Base-by-base conservation (phyloP, 1,139 yeast species). In the Martiniozyma asiatica region DNA sequence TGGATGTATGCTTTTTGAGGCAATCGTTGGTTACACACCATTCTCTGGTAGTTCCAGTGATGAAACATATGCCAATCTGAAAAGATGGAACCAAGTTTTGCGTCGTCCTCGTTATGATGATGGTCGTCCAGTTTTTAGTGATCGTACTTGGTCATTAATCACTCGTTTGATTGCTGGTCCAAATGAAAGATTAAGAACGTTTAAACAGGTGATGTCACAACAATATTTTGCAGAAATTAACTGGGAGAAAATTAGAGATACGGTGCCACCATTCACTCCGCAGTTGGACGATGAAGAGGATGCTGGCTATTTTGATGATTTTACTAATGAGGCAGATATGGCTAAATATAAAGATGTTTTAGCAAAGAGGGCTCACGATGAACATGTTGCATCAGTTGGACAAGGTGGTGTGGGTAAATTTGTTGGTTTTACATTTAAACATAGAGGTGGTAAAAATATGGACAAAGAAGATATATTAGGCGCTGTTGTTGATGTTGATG, bases 251-350 rank as follows among this genome's bases (percentile, higher is more conserved):
- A 57, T 92, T 42, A 70, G 95, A 47, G 59, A 58, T 21, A 67
- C 73, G 39, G 65, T 75, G 14, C 95, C 98, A 4, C 99, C 99
- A 17, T 92, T 92, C 55, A 81, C 92, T 18, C 99, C 99, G 2
- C 95, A 92, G 49, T 65, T 92, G 40, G 97, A 89, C 50, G 81
- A 85, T 38, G 98, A 92, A 49, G 92, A 87, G 40, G 99, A 92
- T 58, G 97, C 97, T 1, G 99, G 98, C 1, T 92, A 92, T 58
- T 92, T 92, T 53, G 99, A 92, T 56, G 98, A 92, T 53, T 92
- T 92, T 52, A 85, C 82, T 39, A 92, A 84, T 54, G 97, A 87
- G 48, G 87, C 81, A 34, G 94, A 92, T 55, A 87, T 92, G 97
- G 87, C 89, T 44, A 87, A 89, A 56, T 92, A 92, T 59, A 89